Conservation (phyloP, 2,329 filamentous ascomycete genomes). For the Hirsutella thompsonii region DNA sequence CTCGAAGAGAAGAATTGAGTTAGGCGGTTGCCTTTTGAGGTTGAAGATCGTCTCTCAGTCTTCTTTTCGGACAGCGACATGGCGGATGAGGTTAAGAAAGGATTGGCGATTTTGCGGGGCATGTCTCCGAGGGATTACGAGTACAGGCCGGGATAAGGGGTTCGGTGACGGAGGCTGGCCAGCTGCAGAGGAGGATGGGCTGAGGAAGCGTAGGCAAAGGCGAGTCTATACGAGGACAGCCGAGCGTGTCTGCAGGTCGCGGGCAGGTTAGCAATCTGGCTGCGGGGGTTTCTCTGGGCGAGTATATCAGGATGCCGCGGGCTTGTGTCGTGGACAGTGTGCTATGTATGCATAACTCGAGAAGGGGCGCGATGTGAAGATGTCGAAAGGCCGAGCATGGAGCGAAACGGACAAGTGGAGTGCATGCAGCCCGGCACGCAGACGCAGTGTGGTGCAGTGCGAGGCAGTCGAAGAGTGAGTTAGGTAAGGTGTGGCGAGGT, state of each 20-base stretch:
- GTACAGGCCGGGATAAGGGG: not conserved
- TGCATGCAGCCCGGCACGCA: too few relatives aligned
- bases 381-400: too few relatives aligned
- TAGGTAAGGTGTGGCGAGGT: too few relatives aligned
- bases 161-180: not conserved
- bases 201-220: not conserved
- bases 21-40: constrained; percentile 62
- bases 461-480: too few relatives aligned
- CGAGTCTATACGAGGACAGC: not conserved
- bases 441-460: too few relatives aligned
- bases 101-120: constrained; percentile 46
- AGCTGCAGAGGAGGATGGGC: not conserved
- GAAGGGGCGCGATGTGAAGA: too few relatives aligned
- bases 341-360: too few relatives aligned
- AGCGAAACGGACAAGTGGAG: too few relatives aligned
- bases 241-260: not conserved
- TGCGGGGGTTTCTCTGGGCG: too few relatives aligned
- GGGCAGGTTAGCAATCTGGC: not conserved
- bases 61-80: constrained; percentile 34
- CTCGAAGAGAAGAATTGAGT: constrained; percentile 73
- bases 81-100: constrained; percentile 38
- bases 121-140: constrained; percentile 26
- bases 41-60: constrained; percentile 44
- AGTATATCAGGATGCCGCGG: too few relatives aligned
- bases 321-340: too few relatives aligned